Percentiles rank a stretch among this genome's conserved stretches.
Evolutionary conservation across 2,329 filamentous ascomycete species (phyloP).

Genomic region (Penicillium verrucosum): DNA sequence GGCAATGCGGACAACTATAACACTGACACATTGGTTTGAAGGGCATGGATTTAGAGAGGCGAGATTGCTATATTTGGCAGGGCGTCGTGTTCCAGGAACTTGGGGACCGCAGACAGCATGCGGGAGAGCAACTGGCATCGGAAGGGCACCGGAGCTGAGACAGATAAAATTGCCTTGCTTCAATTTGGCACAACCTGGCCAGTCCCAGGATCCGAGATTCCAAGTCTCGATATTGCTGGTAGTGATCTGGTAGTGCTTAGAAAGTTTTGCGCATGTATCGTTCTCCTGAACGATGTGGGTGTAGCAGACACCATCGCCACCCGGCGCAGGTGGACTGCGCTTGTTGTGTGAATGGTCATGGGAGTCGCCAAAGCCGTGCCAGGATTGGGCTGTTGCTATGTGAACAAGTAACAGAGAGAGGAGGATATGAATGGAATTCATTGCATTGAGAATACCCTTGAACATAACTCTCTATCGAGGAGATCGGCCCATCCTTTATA

Average conservation of each 20-base stretch:
- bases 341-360: not conserved
- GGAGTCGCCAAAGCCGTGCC: not conserved
- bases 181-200: conserved; percentile 40
- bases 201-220: conserved; percentile 48
- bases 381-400: not conserved
- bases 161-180: conserved; percentile 36
- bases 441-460: not conserved
- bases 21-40: conserved; percentile 13
- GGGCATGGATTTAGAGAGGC: conserved; percentile 16
- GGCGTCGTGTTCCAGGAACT: conserved; percentile 38
- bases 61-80: conserved; percentile 29
- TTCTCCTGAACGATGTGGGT: conserved; percentile 32
- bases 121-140: conserved; percentile 40
- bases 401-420: not conserved
- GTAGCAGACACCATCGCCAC: conserved; percentile 39
- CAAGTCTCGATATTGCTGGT: conserved; percentile 38
- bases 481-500: not conserved
- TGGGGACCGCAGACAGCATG: conserved; percentile 49
- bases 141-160: conserved; percentile 40
- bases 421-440: not conserved
- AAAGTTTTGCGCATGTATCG: conserved; percentile 40
- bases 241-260: conserved; percentile 34
- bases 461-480: not conserved
- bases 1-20: not conserved
- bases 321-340: not conserved